These are phyloP conservation scores for Aspergillus fumigatus DNA, from an alignment of 2,329 filamentous ascomycete genomes.

Conservation along the genomic window DNA sequence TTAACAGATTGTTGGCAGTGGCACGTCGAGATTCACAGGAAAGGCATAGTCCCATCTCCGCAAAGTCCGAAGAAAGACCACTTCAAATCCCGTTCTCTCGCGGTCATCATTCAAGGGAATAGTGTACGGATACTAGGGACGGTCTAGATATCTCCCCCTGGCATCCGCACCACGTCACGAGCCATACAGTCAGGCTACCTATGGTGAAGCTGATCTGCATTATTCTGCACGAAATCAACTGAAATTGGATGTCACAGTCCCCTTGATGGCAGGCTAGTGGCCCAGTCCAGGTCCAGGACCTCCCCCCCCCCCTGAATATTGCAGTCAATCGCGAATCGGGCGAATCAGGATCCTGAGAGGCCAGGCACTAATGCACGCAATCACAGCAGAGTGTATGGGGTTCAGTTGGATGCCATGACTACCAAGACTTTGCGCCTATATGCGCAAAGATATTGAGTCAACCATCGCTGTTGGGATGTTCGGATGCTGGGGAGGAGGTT, in stretches of 20 bases:
- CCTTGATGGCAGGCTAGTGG: neutral
- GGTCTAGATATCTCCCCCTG: neutral
- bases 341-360: conserved; percentile 4
- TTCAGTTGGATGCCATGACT: neutral
- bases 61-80: neutral
- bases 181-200: neutral
- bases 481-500: neutral
- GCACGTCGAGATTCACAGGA: neutral
- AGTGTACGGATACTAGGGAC: neutral
- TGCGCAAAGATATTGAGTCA: neutral
- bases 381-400: neutral
- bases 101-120: neutral
- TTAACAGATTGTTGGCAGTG: neutral
- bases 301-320: neutral
- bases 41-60: neutral
- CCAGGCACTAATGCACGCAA: conserved; percentile 18
- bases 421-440: neutral
- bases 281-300: neutral
- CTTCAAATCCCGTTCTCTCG: neutral
- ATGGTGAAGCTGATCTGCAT: neutral
- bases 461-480: neutral
- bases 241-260: neutral
- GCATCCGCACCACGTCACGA: neutral
- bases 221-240: neutral
- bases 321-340: conserved; percentile 1